Evolutionary conservation across 257 asterid species (phyloP).

Genomic region (Solanum arcanum): DNA sequence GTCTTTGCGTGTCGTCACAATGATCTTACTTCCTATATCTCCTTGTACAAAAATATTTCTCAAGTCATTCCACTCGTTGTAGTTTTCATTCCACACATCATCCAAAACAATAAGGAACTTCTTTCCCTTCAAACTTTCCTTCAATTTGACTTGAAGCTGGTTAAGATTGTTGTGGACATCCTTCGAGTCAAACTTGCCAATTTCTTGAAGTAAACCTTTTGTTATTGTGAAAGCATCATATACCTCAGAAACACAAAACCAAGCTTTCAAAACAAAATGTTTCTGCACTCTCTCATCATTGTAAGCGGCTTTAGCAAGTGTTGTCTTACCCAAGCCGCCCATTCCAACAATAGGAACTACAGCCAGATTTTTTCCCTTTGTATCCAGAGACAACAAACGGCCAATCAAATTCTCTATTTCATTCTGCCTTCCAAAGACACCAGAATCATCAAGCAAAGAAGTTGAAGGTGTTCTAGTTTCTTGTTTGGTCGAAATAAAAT

Average conservation of each 20-base stretch:
- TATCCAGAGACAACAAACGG: not conserved
- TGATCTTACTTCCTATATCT: conserved; percentile 6
- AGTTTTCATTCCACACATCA: conserved; percentile 40
- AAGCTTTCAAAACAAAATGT: conserved; percentile 25
- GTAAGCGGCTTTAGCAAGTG: conserved; percentile 39
- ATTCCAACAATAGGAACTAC: conserved; percentile 9
- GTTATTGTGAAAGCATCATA: not conserved
- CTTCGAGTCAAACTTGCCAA: not conserved
- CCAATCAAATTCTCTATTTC: conserved; percentile 1
- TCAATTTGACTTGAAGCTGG: conserved; percentile 33
- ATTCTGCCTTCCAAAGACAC: not conserved
- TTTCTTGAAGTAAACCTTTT: not conserved
- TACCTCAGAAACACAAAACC: conserved; percentile 43
- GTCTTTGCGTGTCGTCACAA: conserved; percentile 20
- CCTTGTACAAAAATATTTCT: conserved; percentile 11
- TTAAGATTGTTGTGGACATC: conserved; percentile 14
- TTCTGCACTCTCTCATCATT: conserved; percentile 20
- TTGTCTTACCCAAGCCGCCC: conserved; percentile 46
- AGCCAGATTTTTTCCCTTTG: not conserved
- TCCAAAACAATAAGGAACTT: conserved; percentile 46
- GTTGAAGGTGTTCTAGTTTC: too few species aligned
- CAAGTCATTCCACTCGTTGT: conserved; percentile 18
- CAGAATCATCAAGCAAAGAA: not conserved
- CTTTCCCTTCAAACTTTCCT: conserved; percentile 24
- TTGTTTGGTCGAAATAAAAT: too few species aligned